phyloP scores from a whole-genome alignment of 139 green algal genomes.

The Edaphochlamys debaryana region DNA sequence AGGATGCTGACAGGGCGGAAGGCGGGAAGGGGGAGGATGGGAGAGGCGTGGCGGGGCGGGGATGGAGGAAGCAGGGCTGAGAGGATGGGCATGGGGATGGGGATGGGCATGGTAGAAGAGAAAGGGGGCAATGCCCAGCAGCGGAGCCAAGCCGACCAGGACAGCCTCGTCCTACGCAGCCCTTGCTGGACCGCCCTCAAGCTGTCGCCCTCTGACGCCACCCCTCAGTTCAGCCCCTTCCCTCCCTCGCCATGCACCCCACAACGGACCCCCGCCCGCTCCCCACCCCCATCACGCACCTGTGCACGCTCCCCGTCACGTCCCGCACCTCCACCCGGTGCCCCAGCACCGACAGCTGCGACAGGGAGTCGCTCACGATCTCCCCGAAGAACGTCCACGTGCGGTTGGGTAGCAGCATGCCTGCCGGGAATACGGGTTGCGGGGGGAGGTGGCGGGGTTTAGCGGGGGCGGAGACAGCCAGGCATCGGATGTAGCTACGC shows the following conservation, averaged over 20 bases:
- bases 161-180: no score
- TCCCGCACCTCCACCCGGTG: conserved; percentile 64
- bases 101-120: background rate
- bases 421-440: background rate
- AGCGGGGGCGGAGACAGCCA: no score
- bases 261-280: no score
- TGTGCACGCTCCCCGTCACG: conserved; percentile 47
- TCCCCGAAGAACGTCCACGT: conserved; percentile 68
- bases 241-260: no score
- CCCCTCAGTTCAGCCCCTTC: no score
- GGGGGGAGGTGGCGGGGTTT: background rate
- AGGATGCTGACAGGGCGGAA: conserved; percentile 8
- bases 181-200: no score
- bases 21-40: background rate
- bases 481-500: no score
- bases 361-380: conserved; percentile 59
- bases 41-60: background rate
- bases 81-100: background rate
- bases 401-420: conserved; percentile 51
- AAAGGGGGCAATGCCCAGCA: background rate
- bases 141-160: no score
- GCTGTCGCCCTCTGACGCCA: no score
- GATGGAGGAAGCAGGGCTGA: background rate
- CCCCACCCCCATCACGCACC: no score
- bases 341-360: conserved; percentile 54